These are phyloP conservation scores for Leptographium galeiforme DNA, from an alignment of 2,329 filamentous ascomycete species.

Conservation along the genomic window DNA sequence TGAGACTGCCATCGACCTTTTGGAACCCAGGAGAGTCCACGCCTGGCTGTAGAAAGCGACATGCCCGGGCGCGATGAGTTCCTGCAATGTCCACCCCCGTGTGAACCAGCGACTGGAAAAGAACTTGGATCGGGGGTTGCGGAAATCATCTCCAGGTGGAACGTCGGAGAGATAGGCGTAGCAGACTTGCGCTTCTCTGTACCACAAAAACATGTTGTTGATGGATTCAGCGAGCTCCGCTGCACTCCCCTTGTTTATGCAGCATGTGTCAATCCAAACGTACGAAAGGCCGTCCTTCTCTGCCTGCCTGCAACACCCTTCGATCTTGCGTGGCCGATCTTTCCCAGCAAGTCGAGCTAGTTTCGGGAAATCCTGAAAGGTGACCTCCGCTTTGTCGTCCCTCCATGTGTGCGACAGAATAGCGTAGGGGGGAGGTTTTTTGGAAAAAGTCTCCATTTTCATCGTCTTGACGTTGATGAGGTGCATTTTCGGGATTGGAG, in stretches of 20 bases:
- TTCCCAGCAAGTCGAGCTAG: no score
- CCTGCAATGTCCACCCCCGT: constrained; percentile 13
- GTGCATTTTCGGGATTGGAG: neutral
- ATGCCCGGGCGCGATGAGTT: constrained; percentile 10
- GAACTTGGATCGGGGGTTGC: neutral
- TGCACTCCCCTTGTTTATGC: constrained; percentile 2
- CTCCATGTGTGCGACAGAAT: neutral
- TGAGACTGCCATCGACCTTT: no score
- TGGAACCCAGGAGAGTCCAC: constrained; percentile 3
- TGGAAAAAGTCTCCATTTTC: neutral
- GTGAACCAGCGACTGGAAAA: constrained; percentile 4
- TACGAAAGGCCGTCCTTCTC: neutral
- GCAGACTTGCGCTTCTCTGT: constrained; percentile 2
- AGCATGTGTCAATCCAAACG: constrained; percentile 5
- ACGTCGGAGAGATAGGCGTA: constrained; percentile 8
- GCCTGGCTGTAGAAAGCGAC: constrained; percentile 9
- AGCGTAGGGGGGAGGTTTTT: neutral
- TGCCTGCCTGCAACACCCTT: neutral
- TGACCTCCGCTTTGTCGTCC: neutral
- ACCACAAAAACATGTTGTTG: constrained; percentile 9
- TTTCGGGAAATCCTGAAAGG: neutral
- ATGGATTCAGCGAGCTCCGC: constrained; percentile 4
- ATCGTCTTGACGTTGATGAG: neutral
- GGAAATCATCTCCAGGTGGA: neutral
- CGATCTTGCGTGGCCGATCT: neutral